A percentile compares a stretch with the other conserved stretches of the same genome.
phyloP scores from a whole-genome alignment of 306 rosid genomes.

The Prunus kanzakura region DNA sequence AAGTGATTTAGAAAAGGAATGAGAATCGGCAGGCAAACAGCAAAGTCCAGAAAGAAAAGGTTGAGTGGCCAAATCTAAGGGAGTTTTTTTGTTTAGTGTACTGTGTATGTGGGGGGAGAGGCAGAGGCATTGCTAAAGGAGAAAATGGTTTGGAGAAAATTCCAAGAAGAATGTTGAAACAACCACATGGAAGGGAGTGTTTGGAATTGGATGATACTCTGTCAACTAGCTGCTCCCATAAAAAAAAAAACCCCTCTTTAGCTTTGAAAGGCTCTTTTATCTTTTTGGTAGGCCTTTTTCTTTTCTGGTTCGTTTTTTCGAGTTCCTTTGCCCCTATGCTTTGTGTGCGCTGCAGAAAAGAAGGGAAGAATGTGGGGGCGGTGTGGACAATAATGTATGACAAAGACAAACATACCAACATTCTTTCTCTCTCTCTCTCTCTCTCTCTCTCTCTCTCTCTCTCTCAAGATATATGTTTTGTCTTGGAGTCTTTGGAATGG shows the following conservation, averaged over 20 bases:
- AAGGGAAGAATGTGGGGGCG: constrained; percentile 44
- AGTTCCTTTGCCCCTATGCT: background rate
- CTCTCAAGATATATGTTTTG: constrained; percentile 40
- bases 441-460: constrained; percentile 30
- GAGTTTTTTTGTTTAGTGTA: constrained; percentile 11
- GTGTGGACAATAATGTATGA: constrained; percentile 57
- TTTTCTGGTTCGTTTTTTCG: too few species aligned
- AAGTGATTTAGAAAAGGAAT: constrained; percentile 37
- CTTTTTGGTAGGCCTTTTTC: too few species aligned
- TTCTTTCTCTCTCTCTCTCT: constrained; percentile 26
- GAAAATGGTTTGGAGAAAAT: constrained; percentile 47
- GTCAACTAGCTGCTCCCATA: too few species aligned
- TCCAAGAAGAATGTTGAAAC: constrained; percentile 76
- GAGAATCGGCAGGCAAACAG: constrained; percentile 64
- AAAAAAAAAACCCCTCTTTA: too few species aligned
- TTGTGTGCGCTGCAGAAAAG: constrained; percentile 21
- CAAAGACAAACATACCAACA: constrained; percentile 46
- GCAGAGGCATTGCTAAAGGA: constrained; percentile 33
- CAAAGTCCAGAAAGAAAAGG: constrained; percentile 66
- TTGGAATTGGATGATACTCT: constrained; percentile 38
- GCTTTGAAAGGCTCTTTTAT: too few species aligned
- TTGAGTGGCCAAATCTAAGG: constrained; percentile 59
- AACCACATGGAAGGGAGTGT: constrained; percentile 75
- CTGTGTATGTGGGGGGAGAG: constrained; percentile 2
- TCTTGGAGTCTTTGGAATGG: constrained; percentile 55